These are phyloP conservation scores for Halophytophthora batemanensis DNA, from an alignment of 352 stramenopile genomes.

Conservation along the genomic window DNA sequence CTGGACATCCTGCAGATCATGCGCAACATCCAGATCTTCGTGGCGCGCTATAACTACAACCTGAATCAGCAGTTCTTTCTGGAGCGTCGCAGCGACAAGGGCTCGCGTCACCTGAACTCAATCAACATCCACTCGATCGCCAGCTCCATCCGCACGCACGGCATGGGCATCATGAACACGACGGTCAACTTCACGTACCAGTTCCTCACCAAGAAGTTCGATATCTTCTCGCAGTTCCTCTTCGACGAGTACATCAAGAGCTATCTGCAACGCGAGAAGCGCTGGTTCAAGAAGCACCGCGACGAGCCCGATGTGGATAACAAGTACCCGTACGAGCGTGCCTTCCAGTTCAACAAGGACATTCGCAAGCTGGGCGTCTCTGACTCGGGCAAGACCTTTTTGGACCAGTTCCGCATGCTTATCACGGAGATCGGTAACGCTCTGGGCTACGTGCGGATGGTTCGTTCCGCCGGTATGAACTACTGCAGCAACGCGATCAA, in stretches of 20 bases:
- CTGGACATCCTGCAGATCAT: conserved; percentile 95
- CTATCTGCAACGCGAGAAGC: conserved; percentile 90
- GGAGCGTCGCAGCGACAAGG: conserved; percentile 88
- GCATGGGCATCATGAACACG: conserved; percentile 95
- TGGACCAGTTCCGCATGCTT: conserved; percentile 89
- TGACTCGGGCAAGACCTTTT: conserved; percentile 83
- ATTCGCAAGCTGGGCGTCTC: conserved; percentile 86
- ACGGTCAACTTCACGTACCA: conserved; percentile 96
- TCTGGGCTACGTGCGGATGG: conserved; percentile 92
- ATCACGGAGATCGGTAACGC: conserved; percentile 94
- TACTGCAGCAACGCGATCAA: conserved; percentile 92
- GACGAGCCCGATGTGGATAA: conserved; percentile 89
- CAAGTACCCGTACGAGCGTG: conserved; percentile 91
- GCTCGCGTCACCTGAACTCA: conserved; percentile 90
- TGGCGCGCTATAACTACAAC: conserved; percentile 93
- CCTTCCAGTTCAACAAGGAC: conserved; percentile 92
- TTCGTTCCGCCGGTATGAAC: conserved; percentile 90
- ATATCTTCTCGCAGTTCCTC: conserved; percentile 91
- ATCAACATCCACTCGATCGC: conserved; percentile 92
- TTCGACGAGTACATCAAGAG: conserved; percentile 94
- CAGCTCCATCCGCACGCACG: conserved; percentile 92
- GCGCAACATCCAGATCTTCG: conserved; percentile 94
- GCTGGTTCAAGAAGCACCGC: conserved; percentile 92
- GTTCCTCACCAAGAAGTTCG: conserved; percentile 90
- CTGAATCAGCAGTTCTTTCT: conserved; percentile 96